Evolutionary conservation across 768 basidiomycete genomes (phyloP).

Genomic region (Collybia mongolica): DNA sequence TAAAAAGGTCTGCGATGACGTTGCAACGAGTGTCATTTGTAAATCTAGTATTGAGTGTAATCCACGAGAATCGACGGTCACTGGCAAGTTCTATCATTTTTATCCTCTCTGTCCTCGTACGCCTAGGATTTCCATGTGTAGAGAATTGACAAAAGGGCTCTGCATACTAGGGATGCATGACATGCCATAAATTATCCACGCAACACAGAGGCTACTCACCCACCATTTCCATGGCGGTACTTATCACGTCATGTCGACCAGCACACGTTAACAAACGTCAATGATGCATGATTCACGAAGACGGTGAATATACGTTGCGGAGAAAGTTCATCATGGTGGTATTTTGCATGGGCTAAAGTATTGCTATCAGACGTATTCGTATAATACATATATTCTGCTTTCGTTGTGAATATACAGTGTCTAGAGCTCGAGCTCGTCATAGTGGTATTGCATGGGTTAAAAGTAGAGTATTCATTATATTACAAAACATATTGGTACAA

Average conservation of each 20-base stretch:
- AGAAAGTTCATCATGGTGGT: no score
- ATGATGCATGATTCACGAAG: no score
- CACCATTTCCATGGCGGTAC: not conserved
- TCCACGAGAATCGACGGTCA: slow-evolving; percentile 7
- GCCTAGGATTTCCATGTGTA: slow-evolving; percentile 4
- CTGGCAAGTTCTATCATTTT: not conserved
- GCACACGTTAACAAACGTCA: not conserved
- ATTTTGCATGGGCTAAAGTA: no score
- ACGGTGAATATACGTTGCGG: no score
- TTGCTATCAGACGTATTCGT: no score
- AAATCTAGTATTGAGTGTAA: not conserved
- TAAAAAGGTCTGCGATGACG: slow-evolving; percentile 6
- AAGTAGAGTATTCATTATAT: no score
- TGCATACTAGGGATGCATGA: not conserved
- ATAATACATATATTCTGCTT: no score
- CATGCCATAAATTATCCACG: not conserved
- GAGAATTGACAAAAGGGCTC: not conserved
- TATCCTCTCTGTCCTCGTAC: slow-evolving; percentile 1
- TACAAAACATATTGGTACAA: no score
- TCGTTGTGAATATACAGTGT: no score
- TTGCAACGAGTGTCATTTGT: not conserved
- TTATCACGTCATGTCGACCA: not conserved
- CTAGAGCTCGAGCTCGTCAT: no score
- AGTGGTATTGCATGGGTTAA: no score
- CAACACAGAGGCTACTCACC: slow-evolving; percentile 7